phyloP scores from a whole-genome alignment of 495 filamentous ascomycete species.

The Penicillium coffeae region DNA sequence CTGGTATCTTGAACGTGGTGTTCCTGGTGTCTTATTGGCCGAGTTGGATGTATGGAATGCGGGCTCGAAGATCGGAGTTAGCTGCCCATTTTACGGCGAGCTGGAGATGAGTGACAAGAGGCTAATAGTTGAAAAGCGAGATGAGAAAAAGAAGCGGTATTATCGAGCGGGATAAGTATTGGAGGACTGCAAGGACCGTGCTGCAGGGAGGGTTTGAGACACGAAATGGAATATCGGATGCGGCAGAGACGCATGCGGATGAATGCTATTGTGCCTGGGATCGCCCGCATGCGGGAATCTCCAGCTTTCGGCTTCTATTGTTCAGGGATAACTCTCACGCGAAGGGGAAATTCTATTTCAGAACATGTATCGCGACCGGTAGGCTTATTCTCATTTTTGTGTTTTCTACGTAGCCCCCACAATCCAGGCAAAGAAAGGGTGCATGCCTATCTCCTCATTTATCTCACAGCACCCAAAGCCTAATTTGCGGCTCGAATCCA shows the following conservation, averaged over 20 bases:
- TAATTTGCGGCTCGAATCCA: not conserved
- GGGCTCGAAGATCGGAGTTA: not conserved
- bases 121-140: not conserved
- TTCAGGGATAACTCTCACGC: no score
- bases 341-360: no score
- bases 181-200: slow-evolving; percentile 20
- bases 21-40: no score
- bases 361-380: not conserved
- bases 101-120: not conserved
- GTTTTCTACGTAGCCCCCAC: not conserved
- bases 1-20: not conserved
- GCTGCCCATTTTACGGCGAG: not conserved
- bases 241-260: slow-evolving; percentile 16
- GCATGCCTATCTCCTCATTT: not conserved
- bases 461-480: not conserved
- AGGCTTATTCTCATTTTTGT: not conserved
- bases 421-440: not conserved
- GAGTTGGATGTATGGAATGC: slow-evolving; percentile 7
- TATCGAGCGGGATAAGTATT: not conserved
- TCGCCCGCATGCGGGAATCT: slow-evolving; percentile 9
- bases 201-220: slow-evolving; percentile 26
- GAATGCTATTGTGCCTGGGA: slow-evolving; percentile 16
- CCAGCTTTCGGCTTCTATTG: not conserved
- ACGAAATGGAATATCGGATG: slow-evolving; percentile 12
- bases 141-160: not conserved